A percentile compares a stretch with the other conserved stretches of the same genome.
Evolutionary conservation across 163 green algal genomes (phyloP).

Genomic region (Scenedesmus sp.): DNA sequence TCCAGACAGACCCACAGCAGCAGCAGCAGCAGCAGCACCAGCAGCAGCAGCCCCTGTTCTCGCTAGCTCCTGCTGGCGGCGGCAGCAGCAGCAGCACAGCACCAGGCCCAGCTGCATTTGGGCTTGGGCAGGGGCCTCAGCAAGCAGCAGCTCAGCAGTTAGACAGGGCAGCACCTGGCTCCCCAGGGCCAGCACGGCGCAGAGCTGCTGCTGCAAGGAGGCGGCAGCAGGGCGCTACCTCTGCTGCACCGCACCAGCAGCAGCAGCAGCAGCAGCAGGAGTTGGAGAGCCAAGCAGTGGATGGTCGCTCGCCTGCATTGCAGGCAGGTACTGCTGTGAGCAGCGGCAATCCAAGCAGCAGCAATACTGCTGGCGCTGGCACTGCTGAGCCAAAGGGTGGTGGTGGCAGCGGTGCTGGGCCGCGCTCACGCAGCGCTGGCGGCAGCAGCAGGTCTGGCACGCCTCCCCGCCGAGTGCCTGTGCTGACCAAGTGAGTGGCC

Average conservation of each 20-base stretch:
- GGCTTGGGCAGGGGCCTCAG: not conserved
- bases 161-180: not conserved
- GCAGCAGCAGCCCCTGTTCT: conserved; percentile 2
- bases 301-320: not conserved
- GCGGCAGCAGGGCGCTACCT: not conserved
- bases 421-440: not conserved
- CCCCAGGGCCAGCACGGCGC: not conserved
- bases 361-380: not conserved
- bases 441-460: not conserved
- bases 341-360: not conserved
- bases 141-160: not conserved
- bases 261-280: conserved; percentile 1
- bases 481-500: not conserved
- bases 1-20: not conserved
- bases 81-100: not conserved
- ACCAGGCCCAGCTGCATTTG: not conserved
- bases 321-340: not conserved
- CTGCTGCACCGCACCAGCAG: not conserved
- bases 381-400: not conserved
- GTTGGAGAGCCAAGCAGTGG: not conserved
- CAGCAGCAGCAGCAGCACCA: not conserved
- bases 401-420: not conserved
- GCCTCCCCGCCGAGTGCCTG: not conserved
- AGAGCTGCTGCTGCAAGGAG: not conserved
- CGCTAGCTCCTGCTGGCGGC: not conserved